phyloP scores from a whole-genome alignment of 1,284 basidiomycete genomes.

The Dichomitus squalens region DNA sequence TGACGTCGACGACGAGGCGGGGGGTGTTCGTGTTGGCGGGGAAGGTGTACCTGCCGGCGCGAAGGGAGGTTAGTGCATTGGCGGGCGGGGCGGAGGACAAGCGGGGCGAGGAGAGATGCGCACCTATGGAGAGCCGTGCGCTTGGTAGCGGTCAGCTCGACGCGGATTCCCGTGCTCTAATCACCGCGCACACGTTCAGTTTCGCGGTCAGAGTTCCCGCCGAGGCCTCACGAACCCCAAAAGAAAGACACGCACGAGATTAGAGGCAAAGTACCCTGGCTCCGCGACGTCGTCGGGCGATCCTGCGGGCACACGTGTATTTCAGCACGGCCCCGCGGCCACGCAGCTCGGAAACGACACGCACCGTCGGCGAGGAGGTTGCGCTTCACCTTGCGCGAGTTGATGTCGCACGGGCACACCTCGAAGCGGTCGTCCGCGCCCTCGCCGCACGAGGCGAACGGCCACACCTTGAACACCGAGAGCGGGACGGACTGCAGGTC shows the following conservation, averaged over 20 bases:
- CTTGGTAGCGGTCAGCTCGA: conserved; percentile 60
- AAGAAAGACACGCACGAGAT: conserved; percentile 41
- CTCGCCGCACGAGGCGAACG: conserved; percentile 49
- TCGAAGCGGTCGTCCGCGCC: conserved; percentile 39
- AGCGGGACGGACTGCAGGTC: conserved; percentile 50
- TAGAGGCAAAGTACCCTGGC: conserved; percentile 65
- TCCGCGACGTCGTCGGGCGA: conserved; percentile 59
- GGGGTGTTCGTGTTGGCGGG: conserved; percentile 37
- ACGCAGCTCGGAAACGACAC: neutral
- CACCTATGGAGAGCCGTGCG: conserved; percentile 58
- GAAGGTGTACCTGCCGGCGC: conserved; percentile 33
- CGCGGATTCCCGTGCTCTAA: conserved; percentile 56
- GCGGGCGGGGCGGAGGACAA: neutral
- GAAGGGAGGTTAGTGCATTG: too few relatives aligned
- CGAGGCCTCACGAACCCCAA: neutral
- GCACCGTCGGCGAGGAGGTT: conserved; percentile 49
- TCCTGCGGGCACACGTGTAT: conserved; percentile 35
- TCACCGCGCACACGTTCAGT: neutral
- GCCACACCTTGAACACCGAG: conserved; percentile 64
- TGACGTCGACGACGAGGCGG: conserved; percentile 56
- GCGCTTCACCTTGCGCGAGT: conserved; percentile 45
- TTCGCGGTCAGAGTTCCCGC: too few relatives aligned
- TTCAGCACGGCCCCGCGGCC: neutral
- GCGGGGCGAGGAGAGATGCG: neutral
- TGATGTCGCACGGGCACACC: conserved; percentile 49